Conservation (phyloP, 2,329 filamentous ascomycete genomes). For the Colletotrichum incanum region DNA sequence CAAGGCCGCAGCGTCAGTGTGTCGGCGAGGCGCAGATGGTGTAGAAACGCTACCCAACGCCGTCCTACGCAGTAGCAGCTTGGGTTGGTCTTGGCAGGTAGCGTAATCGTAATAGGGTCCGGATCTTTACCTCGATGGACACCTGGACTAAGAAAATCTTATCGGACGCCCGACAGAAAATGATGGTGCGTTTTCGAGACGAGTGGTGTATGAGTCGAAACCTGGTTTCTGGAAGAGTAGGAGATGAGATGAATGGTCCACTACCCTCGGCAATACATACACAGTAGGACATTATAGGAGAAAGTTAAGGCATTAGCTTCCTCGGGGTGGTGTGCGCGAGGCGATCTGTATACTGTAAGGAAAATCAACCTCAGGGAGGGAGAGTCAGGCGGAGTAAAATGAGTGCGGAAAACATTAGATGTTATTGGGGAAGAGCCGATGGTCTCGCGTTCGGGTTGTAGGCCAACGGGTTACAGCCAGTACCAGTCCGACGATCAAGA, state of each 20-base stretch:
- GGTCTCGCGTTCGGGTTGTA: neutral
- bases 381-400: neutral
- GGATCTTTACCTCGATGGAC: slow-evolving; percentile 13
- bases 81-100: slow-evolving; percentile 23
- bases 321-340: neutral
- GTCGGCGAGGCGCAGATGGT: slow-evolving; percentile 34
- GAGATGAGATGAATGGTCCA: slow-evolving; percentile 21
- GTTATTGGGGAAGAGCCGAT: neutral
- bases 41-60: slow-evolving; percentile 24
- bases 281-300: slow-evolving; percentile 6
- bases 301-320: neutral
- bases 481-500: neutral
- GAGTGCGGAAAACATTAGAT: neutral
- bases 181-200: slow-evolving; percentile 27
- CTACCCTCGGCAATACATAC: neutral
- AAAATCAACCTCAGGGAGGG: neutral
- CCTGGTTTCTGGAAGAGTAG: neutral
- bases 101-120: slow-evolving; percentile 15
- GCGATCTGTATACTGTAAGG: neutral
- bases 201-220: slow-evolving; percentile 26
- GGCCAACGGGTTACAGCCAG: neutral
- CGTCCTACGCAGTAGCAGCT: slow-evolving; percentile 39
- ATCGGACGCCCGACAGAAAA: slow-evolving; percentile 28
- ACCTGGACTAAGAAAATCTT: slow-evolving; percentile 1
- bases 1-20: slow-evolving; percentile 32